Base-by-base conservation (phyloP, 2,329 filamentous ascomycete species). In the Colletotrichum sidae region DNA sequence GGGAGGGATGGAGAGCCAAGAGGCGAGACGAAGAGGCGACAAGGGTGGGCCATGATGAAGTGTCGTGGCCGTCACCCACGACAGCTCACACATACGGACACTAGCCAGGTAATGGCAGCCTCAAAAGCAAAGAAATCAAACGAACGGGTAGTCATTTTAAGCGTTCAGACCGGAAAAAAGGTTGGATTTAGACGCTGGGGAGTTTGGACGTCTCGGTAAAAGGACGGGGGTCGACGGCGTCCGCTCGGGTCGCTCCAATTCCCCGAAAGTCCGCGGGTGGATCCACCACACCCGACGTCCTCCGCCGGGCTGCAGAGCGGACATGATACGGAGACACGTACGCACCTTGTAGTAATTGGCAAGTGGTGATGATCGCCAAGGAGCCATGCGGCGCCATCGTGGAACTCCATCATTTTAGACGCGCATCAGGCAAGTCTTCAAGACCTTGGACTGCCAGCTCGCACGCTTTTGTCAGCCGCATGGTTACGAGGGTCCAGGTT, bases 131-230 rank as follows among this genome's bases (percentile, higher is more conserved):
- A 38, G 35, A 54, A 41, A 13, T 15, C 12, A 47, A 52, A 53
- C 52, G 35, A 62, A 65, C 45, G 1, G 35, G n/a, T 53, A 13
- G 46, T 44, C 46, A 34, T 60, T 53, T 44, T 58, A 51, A 58
- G 39, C 46, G 17, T 55, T 46, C n/a, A 7, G 13, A 35, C 46
- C 34, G 34, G 45, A 45, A 61, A 33, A 13, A 25, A 33, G 33
- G 57, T 44, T 52, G 58, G 25, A 38, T 56, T 53, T 56, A 62
- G 62, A 56, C 11, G 46, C 45, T 65, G 52, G 62, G 61, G 49
- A 52, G 44, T 62, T 55, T 55, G 57, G 62, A 62, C 57, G 38
- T 56, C 52, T 52, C 53, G 41, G 58, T 62, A 59, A 65, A 56
- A 47, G 34, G 51, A 56, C 62, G 62, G 60, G 60, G 57, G 57